phyloP scores from a whole-genome alignment of 2,329 filamentous ascomycete genomes.

The Emmonsiellopsis sp. region DNA sequence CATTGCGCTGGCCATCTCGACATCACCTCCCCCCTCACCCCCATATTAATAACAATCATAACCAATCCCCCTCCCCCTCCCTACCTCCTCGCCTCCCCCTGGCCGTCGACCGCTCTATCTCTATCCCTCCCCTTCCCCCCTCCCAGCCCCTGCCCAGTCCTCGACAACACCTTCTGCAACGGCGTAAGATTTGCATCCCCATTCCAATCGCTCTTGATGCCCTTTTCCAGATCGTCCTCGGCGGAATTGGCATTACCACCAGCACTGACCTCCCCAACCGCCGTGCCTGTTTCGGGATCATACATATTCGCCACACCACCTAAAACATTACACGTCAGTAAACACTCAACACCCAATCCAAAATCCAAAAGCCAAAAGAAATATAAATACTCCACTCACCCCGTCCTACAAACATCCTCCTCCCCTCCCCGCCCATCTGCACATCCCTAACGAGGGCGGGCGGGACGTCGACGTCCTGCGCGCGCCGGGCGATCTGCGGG shows the following conservation, averaged over 20 bases:
- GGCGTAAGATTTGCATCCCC: too few species aligned
- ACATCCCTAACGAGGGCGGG: conserved; percentile 12
- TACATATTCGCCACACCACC: conserved; percentile 3
- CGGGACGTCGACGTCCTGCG: conserved; percentile 68
- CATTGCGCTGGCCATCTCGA: too few species aligned
- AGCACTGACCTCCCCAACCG: not conserved
- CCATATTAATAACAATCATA: too few species aligned
- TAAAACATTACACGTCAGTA: not conserved
- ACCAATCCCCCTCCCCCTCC: too few species aligned
- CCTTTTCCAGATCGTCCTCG: not conserved
- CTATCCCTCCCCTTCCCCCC: too few species aligned
- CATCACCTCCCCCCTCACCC: too few species aligned
- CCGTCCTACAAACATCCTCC: conserved; percentile 34
- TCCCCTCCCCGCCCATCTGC: conserved; percentile 29
- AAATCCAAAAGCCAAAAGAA: not conserved
- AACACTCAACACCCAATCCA: not conserved
- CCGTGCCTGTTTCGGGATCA: not conserved
- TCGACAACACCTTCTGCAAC: too few species aligned
- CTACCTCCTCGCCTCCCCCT: too few species aligned
- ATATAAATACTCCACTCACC: conserved; percentile 21
- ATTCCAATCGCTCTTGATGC: too few species aligned
- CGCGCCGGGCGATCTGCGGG: conserved; percentile 60
- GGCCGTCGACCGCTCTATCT: too few species aligned
- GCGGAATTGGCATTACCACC: not conserved
- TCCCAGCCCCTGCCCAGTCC: too few species aligned